Conservation (phyloP, 805 yeast genomes). For the Myxozyma lipomycoides region DNA sequence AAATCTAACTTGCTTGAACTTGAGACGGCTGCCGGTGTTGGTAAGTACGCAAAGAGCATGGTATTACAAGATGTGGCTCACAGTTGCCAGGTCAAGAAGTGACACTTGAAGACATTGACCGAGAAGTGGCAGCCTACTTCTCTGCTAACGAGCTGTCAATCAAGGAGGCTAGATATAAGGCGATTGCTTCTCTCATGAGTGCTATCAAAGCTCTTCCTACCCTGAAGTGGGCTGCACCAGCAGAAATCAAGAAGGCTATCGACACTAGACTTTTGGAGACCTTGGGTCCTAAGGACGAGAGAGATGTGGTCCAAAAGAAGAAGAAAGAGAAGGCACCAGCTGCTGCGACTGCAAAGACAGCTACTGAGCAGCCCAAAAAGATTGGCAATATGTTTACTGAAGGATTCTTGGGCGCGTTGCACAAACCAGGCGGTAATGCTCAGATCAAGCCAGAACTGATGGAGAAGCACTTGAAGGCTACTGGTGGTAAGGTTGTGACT, state of each 20-base stretch:
- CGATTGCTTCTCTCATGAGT: slow-evolving; percentile 72
- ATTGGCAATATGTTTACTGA: slow-evolving; percentile 68
- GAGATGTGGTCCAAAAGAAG: slow-evolving; percentile 77
- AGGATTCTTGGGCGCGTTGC: slow-evolving; percentile 93
- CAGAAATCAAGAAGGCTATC: slow-evolving; percentile 77
- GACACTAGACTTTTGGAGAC: slow-evolving; percentile 69
- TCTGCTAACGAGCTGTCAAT: slow-evolving; percentile 57
- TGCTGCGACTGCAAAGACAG: slow-evolving; percentile 26
- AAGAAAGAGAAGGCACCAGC: slow-evolving; percentile 18
- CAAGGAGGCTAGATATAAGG: slow-evolving; percentile 67
- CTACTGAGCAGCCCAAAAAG: slow-evolving; percentile 42
- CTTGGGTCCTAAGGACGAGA: slow-evolving; percentile 93
- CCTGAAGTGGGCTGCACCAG: slow-evolving; percentile 90
- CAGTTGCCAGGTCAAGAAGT: slow-evolving; percentile 55
- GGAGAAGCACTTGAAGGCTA: slow-evolving; percentile 71
- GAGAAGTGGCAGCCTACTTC: slow-evolving; percentile 57
- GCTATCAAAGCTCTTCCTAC: slow-evolving; percentile 67
- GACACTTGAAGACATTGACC: slow-evolving; percentile 59
- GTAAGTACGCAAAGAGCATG: slow-evolving; percentile 5
- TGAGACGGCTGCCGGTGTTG: slow-evolving; percentile 66
- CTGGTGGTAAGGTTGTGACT: slow-evolving; percentile 80
- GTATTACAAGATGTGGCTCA: background rate
- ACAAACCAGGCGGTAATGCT: slow-evolving; percentile 91
- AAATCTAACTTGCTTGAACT: slow-evolving; percentile 49
- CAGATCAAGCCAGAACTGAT: slow-evolving; percentile 84